Percentiles rank a stretch among this genome's conserved stretches.
These are phyloP conservation scores for Wickerhamomyces pijperi DNA, from an alignment of 805 yeast species.

Conservation along the genomic window DNA sequence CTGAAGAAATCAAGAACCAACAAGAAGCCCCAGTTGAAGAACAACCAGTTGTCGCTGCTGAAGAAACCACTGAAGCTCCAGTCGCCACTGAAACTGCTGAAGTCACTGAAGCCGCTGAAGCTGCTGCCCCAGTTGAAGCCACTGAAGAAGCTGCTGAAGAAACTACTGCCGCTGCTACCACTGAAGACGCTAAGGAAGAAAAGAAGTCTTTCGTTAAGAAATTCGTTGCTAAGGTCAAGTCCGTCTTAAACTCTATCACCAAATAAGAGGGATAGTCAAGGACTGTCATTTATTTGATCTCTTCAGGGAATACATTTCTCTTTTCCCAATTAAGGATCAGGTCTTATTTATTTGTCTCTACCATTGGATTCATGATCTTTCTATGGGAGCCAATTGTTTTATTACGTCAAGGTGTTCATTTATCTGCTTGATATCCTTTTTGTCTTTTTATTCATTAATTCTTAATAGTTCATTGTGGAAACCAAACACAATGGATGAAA, in stretches of 20 bases:
- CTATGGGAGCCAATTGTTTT: too few relatives aligned
- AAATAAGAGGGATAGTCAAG: too few relatives aligned
- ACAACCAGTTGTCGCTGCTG: slow-evolving; percentile 7
- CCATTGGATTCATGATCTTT: too few relatives aligned
- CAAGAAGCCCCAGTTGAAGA: not conserved
- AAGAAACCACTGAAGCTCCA: slow-evolving; percentile 7
- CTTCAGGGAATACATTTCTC: too few relatives aligned
- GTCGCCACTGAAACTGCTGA: slow-evolving; percentile 10
- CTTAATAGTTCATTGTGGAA: not conserved
- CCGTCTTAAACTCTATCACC: slow-evolving; percentile 1
- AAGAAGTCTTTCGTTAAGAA: slow-evolving; percentile 17
- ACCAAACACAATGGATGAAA: too few relatives aligned
- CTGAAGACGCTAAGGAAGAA: slow-evolving; percentile 12
- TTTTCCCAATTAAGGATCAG: too few relatives aligned
- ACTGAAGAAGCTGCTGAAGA: slow-evolving; percentile 4
- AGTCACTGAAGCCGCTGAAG: slow-evolving; percentile 8
- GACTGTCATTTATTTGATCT: too few relatives aligned
- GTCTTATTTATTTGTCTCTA: too few relatives aligned
- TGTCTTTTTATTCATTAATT: too few relatives aligned
- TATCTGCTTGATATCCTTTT: too few relatives aligned
- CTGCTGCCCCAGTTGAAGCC: slow-evolving; percentile 6
- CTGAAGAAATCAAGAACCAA: slow-evolving; percentile 2
- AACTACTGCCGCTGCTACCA: slow-evolving; percentile 5
- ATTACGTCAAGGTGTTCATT: too few relatives aligned
- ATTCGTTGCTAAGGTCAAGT: slow-evolving; percentile 14